A percentile compares a stretch with the other conserved stretches of the same genome.
phyloP scores from a whole-genome alignment of 805 yeast genomes.

The Starmerella vaccinii region DNA sequence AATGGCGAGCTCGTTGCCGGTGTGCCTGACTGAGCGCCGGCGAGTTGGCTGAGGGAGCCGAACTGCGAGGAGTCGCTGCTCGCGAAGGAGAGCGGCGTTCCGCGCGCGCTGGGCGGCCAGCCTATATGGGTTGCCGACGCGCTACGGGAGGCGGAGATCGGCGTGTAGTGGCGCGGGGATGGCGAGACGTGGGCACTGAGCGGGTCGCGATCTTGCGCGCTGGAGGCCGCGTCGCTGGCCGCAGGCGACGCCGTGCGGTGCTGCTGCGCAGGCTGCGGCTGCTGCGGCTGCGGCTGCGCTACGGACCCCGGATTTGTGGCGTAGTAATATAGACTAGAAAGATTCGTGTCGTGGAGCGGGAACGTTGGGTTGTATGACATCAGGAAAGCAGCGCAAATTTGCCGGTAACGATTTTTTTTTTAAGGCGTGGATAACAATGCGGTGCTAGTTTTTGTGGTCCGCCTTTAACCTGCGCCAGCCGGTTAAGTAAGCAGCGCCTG shows the following conservation, averaged over 20 bases:
- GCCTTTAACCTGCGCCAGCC: background rate
- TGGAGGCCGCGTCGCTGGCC: background rate
- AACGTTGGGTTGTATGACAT: constrained; percentile 5
- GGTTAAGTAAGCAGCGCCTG: constrained; percentile 4
- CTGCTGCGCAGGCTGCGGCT: too few species aligned
- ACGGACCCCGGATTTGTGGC: constrained; percentile 3
- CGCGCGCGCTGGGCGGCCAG: background rate
- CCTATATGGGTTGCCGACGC: background rate
- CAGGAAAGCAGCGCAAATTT: background rate
- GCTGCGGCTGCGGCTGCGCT: too few species aligned
- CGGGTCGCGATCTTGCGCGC: background rate
- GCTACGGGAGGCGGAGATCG: background rate
- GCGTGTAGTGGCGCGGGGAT: background rate
- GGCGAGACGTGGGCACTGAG: background rate
- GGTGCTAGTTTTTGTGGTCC: background rate
- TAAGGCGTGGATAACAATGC: background rate
- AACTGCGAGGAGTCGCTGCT: background rate
- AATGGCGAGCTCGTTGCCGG: too few species aligned
- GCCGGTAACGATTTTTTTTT: background rate
- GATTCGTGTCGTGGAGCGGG: background rate
- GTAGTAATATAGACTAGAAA: background rate
- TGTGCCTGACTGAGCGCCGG: background rate
- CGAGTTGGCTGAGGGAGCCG: background rate
- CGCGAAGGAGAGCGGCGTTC: background rate
- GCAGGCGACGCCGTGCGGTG: background rate